Base-by-base conservation (phyloP, 345 rosid genomes). In the Adansonia digitata region DNA sequence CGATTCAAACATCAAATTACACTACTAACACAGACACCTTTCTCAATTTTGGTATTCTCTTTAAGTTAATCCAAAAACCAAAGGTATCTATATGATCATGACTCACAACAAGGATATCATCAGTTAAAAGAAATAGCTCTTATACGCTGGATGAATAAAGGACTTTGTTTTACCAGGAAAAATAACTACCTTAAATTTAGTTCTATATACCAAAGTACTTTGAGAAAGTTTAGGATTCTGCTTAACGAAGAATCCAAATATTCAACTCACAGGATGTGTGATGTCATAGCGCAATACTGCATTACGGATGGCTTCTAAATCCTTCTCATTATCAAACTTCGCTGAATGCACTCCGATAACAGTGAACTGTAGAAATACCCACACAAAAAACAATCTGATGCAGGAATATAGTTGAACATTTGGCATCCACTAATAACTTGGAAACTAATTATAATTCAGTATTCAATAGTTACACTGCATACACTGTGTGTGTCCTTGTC, bases 261-360 rank as follows among this genome's bases (percentile, higher is more conserved):
- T 40, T 63, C 39, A 52, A 82, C 88, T 83, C 86, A 92, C 97
- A 55, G 97, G 97, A 75, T 94, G 98, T 48, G 85, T 82, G 78
- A 94, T 88, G 69, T 83, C 89, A 75, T 94, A 94, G 31, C 98
- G 94, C 64, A 92, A 73, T 56, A 92, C 97, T 53, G 97, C 98
- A 85, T 84, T 94, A 42, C 91, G 89, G 75, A 94, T 94, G 75
- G 98, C 97, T 78, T 90, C 98, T 78, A 88, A 81, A 84, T 94
- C 98, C 81, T 92, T 94, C 84, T 92, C 98, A 80, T 94, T 94
- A 83, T 92, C 98, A 5, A 94, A 94, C 85, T 94, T 94, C 20
- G 97, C 97, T 18, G 98, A 92, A 84, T 92, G 98, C 42, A 94
- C 98, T 79, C 98, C 98, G 42, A 94, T 89, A 80, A 94, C 98